Evolutionary conservation across 352 stramenopile genomes (phyloP), one percentile per base, ranked within the genome.

Genomic region (Aphanomyces astaci): DNA sequence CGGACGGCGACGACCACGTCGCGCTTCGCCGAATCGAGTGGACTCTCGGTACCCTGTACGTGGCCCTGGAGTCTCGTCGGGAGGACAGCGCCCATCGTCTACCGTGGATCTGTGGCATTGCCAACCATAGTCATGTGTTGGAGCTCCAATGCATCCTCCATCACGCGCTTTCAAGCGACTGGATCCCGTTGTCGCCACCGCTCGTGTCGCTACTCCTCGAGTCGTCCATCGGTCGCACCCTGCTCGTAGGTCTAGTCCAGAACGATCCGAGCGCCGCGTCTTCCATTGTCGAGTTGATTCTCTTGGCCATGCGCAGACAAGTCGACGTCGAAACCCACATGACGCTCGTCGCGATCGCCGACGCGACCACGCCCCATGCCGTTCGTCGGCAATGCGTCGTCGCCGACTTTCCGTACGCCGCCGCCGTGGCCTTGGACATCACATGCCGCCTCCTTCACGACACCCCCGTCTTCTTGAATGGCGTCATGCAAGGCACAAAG

Each of bases 191-290:
- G 3, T 4, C 28, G 4, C 4, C 53, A 10, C n/a, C n/a, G n/a
- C 46, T 68, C n/a, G 62, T 68, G 7, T 43, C 62, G 9, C 27
- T 68, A 22, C 62, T 68, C 19, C 43, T 68, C 30, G 62, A 59
- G 9, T 59, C 62, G n/a, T 17, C 62, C 40, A 59, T 68, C 25
- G 62, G 43, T 5, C 15, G 36, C 22, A 56, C 43, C 11, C 31
- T 68, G 3, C 43, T 68, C 25, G 40, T 59, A 11, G 46, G 43
- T 22, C 22, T 68, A 7, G 62, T 68, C 31, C 15, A 57, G 28
- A 68, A 68, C 62, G 62, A 68, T 22, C 62, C 62, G 25, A 68
- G 62, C 36, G 33, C 51, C 27, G 13, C 43, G 7, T 17, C 30
- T 4, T 25, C 33, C 22, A 22, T 68, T 13, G 30, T 51, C 46